These are phyloP conservation scores for Ajuga reptans DNA, from an alignment of 305 asterid genomes.

Conservation along the genomic window DNA sequence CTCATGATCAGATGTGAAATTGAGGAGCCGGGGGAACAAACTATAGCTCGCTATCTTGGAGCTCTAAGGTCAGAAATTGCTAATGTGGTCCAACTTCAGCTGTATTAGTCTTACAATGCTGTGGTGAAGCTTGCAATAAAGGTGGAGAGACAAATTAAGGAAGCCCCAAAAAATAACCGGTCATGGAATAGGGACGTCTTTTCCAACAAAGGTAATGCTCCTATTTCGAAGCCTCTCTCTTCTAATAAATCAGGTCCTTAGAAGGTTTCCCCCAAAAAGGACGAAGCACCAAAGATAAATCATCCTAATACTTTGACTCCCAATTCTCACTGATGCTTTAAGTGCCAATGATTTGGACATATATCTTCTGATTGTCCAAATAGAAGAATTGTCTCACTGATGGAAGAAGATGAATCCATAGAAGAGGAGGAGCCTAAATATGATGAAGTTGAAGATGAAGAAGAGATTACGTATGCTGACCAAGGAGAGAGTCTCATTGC, in stretches of 20 bases:
- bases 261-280: background rate
- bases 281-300: background rate
- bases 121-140: background rate
- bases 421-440: background rate
- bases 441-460: background rate
- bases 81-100: background rate
- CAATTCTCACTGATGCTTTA: background rate
- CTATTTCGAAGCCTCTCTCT: background rate
- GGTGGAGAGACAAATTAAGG: background rate
- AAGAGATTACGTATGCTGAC: background rate
- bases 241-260: too few species aligned
- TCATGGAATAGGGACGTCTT: background rate
- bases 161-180: background rate
- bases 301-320: background rate
- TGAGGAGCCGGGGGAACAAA: background rate
- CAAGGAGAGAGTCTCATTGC: background rate
- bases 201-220: background rate
- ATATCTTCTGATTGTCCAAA: background rate
- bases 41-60: background rate
- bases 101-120: background rate
- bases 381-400: background rate
- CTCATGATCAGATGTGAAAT: slow-evolving; percentile 2
- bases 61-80: background rate
- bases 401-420: background rate
- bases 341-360: slow-evolving; percentile 3